phyloP scores from a whole-genome alignment of 345 rosid genomes.

The Eutrema japonicum region DNA sequence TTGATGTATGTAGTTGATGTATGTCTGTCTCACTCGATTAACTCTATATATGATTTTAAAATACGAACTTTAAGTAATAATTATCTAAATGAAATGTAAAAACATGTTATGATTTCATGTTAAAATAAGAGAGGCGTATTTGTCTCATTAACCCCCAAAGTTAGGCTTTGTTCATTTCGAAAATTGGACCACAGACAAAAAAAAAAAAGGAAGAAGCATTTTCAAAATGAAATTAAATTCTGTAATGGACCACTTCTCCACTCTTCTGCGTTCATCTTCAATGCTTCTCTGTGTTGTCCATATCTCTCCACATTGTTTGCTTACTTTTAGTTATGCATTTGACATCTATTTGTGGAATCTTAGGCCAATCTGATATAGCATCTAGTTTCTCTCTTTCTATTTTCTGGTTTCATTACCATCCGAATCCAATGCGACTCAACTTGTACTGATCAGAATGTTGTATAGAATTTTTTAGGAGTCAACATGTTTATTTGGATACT shows the following conservation, averaged over 20 bases:
- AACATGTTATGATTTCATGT: conserved; percentile 12
- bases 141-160: conserved; percentile 37
- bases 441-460: conserved; percentile 6
- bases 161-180: conserved; percentile 44
- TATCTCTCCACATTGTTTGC: conserved; percentile 43
- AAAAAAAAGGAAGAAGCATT: conserved; percentile 34
- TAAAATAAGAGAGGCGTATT: conserved; percentile 18
- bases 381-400: conserved; percentile 21
- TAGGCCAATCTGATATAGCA: conserved; percentile 36
- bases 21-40: background rate
- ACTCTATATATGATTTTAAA: background rate
- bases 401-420: conserved; percentile 16
- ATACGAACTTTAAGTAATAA: background rate
- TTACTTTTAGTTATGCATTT: conserved; percentile 39
- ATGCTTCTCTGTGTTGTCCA: conserved; percentile 39
- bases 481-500: background rate
- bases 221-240: conserved; percentile 39
- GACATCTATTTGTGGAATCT: conserved; percentile 38
- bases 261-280: conserved; percentile 38
- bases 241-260: conserved; percentile 46
- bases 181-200: conserved; percentile 41
- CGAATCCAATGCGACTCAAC: conserved; percentile 36
- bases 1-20: background rate
- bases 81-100: background rate
- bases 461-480: background rate